Conservation (phyloP, 1,284 basidiomycete species). For the Microbotryum lychnidis-dioicae region DNA sequence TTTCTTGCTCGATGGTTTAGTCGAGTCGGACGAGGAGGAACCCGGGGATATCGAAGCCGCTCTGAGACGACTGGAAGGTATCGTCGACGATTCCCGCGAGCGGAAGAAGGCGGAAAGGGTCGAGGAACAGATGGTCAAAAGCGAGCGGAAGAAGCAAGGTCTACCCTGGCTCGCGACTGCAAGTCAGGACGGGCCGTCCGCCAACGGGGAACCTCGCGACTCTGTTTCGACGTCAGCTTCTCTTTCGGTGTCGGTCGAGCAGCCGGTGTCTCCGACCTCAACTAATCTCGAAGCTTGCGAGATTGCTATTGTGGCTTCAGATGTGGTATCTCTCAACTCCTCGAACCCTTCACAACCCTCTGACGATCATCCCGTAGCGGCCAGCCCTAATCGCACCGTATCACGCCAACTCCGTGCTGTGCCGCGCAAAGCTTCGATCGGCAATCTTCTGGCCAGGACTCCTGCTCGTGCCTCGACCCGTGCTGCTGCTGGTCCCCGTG, state of each 20-base stretch:
- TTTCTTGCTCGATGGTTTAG: conserved; percentile 61
- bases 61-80: conserved; percentile 65
- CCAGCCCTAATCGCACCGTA: background rate
- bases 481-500: background rate
- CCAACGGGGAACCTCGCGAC: too few relatives aligned
- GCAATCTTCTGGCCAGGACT: conserved; percentile 10
- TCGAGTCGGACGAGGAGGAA: conserved; percentile 55
- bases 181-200: too few relatives aligned
- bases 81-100: conserved; percentile 63
- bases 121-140: conserved; percentile 67
- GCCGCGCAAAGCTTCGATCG: conserved; percentile 18
- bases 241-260: too few relatives aligned
- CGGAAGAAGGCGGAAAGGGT: conserved; percentile 64
- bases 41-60: conserved; percentile 70
- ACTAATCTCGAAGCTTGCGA: too few relatives aligned
- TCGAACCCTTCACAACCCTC: background rate
- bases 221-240: too few relatives aligned
- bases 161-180: too few relatives aligned
- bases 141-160: conserved; percentile 41
- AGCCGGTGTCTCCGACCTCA: too few relatives aligned
- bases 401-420: background rate
- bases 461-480: background rate
- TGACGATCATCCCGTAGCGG: background rate
- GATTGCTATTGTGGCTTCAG: too few relatives aligned
- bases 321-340: background rate